phyloP scores from a whole-genome alignment of 495 filamentous ascomycete species.

The Lichenothelia convexa region DNA sequence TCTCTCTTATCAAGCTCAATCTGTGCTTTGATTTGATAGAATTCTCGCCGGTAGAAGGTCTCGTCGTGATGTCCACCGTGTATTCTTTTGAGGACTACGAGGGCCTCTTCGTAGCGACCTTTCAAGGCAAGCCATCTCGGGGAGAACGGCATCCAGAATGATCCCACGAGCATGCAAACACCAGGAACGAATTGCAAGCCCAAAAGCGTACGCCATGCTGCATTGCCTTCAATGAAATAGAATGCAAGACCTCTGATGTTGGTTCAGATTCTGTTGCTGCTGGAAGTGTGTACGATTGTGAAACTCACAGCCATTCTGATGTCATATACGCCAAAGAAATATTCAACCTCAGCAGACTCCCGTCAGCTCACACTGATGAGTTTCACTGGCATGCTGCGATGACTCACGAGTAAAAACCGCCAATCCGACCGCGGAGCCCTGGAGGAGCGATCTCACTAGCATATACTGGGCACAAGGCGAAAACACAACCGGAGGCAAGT shows the following conservation, averaged over 20 bases:
- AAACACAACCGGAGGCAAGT: conserved; percentile 56
- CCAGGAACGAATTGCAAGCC: conserved; percentile 59
- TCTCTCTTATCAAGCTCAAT: conserved; percentile 64
- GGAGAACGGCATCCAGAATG: conserved; percentile 53
- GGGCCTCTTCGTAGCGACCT: conserved; percentile 55
- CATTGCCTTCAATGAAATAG: conserved; percentile 39
- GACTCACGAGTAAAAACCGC: conserved; percentile 59
- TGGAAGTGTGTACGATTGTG: no score
- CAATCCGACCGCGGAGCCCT: conserved; percentile 48
- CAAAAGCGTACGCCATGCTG: conserved; percentile 58
- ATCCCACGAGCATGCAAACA: conserved; percentile 39
- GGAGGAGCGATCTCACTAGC: conserved; percentile 56
- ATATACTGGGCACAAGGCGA: conserved; percentile 65
- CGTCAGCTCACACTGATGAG: neutral
- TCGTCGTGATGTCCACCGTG: conserved; percentile 47
- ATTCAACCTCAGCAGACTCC: conserved; percentile 4
- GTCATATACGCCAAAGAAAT: conserved; percentile 9
- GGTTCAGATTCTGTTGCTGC: no score
- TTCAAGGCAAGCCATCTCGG: conserved; percentile 61
- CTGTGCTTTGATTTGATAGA: conserved; percentile 49
- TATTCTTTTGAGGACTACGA: conserved; percentile 42
- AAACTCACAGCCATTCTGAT: neutral
- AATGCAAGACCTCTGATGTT: no score
- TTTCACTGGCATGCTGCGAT: conserved; percentile 39
- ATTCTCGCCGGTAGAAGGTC: conserved; percentile 44